Conservation (phyloP, 352 stramenopile genomes). For the Phytophthora megakarya region DNA sequence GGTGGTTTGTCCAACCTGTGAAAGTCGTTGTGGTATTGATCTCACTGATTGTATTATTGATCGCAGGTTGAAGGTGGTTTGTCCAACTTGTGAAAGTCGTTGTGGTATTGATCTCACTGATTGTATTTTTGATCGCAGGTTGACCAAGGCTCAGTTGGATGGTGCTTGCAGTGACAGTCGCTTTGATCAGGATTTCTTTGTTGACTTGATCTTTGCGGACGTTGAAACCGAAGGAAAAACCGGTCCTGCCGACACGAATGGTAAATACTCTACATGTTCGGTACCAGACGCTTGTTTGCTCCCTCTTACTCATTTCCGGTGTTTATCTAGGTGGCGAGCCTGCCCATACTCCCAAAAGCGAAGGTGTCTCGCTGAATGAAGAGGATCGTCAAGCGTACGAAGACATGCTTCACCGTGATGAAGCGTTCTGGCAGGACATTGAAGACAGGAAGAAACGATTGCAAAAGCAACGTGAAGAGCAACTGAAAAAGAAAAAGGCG, state of each 20-base stretch:
- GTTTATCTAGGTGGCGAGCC: conserved; percentile 17
- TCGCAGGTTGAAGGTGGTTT: conserved; percentile 72
- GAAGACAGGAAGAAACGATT: conserved; percentile 76
- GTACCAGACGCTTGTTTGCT: background rate
- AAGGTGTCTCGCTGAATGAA: conserved; percentile 77
- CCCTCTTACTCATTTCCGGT: background rate
- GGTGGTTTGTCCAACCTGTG: background rate
- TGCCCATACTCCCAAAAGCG: conserved; percentile 50
- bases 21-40: background rate
- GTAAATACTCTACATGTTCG: conserved; percentile 23
- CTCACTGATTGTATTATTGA: background rate
- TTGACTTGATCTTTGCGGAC: conserved; percentile 97
- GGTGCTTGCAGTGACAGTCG: conserved; percentile 93
- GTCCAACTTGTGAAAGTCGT: background rate
- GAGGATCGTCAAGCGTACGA: conserved; percentile 87
- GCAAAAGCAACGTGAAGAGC: conserved; percentile 74
- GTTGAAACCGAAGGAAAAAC: conserved; percentile 79
- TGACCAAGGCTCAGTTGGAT: conserved; percentile 97
- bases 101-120: background rate
- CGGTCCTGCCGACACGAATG: conserved; percentile 17
- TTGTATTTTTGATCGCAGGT: conserved; percentile 35
- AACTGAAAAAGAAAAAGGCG: conserved; percentile 67
- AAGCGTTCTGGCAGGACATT: conserved; percentile 88
- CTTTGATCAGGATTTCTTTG: conserved; percentile 96
- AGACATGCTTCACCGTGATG: conserved; percentile 87